Evolutionary conservation across 1,139 yeast species (phyloP), one percentile per base, ranked within the genome.

Genomic region (Saccharomyces hybrid): DNA sequence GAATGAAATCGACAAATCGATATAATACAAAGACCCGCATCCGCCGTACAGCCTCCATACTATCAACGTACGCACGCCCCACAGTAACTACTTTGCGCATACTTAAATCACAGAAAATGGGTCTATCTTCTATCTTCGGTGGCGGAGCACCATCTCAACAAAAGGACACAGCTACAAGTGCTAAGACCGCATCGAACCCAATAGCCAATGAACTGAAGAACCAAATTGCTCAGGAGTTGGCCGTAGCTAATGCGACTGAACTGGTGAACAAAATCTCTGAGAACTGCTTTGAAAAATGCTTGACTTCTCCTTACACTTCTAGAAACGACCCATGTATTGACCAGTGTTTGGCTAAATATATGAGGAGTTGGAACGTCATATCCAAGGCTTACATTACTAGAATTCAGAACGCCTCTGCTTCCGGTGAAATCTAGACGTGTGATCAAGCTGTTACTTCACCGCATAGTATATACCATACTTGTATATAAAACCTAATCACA

Each of bases 321-420:
- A 70, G 71, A 3, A 83, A 83, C 61, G 76, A 76, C 49, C 71
- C 70, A 52, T 89, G 96, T 72, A 78, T 89, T 54, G 81, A 78
- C 60, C 86, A 83, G 68, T 90, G 97, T 70, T 78, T 88, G 67
- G 86, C 86, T 61, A 90, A 89, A 74, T 90, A 88, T 73, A 86
- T 90, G 95, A 80, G 87, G 71, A 83, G 95, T 46, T 90, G 96
- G 96, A 89, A 89, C 67, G 78, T 85, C 54, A 77, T 90, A 53
- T 87, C 96, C 31, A 83, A 82, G 70, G 76, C 88, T 12, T 89
- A 89, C 70, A 81, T 88, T 54, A 70, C 82, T 27, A 80, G 96
- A 71, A 86, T 89, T 63, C 93, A 86, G 65, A 77, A 78, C 59
- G 75, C 79, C 14, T 65, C 71, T 19, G 61, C 62, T 19, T 52